These are phyloP conservation scores for Afroboletus lepidellus DNA, from an alignment of 1,284 basidiomycete genomes.

Conservation along the genomic window DNA sequence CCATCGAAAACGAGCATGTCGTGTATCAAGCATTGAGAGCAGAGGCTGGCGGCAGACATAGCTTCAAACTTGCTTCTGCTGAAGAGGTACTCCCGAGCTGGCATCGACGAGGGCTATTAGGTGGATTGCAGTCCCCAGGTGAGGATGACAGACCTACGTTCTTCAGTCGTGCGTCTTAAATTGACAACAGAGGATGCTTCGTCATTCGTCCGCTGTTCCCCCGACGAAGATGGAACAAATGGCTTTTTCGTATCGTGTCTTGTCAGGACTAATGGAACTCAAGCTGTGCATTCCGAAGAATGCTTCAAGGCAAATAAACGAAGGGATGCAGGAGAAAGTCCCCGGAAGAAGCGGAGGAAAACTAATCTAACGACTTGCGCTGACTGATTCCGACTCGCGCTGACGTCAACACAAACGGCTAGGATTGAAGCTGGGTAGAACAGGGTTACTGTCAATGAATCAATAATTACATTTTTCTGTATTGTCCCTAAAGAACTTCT, in stretches of 20 bases:
- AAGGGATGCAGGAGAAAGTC: background rate
- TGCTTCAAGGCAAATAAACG: constrained; percentile 20
- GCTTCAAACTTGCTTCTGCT: constrained; percentile 68
- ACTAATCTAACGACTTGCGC: background rate
- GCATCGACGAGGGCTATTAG: constrained; percentile 71
- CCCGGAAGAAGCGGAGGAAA: constrained; percentile 16
- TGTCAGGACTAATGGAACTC: constrained; percentile 36
- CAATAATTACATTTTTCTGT: constrained; percentile 29
- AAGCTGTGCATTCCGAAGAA: background rate
- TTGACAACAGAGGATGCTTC: constrained; percentile 55
- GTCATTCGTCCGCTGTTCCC: constrained; percentile 79
- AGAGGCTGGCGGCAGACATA: constrained; percentile 56
- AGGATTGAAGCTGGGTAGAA: constrained; percentile 24
- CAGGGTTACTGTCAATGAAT: constrained; percentile 31
- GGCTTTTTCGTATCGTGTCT: constrained; percentile 95
- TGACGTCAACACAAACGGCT: constrained; percentile 14
- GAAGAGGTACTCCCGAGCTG: constrained; percentile 72
- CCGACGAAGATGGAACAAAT: constrained; percentile 86
- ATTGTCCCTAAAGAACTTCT: constrained; percentile 36
- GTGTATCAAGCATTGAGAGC: constrained; percentile 71
- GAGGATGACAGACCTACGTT: constrained; percentile 5
- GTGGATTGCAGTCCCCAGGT: constrained; percentile 57
- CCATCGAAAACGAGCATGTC: constrained; percentile 88
- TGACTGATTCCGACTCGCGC: constrained; percentile 1
- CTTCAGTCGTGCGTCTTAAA: constrained; percentile 1